A percentile compares a stretch with the other conserved stretches of the same genome.
phyloP scores from a whole-genome alignment of 2,329 filamentous ascomycete genomes.

The Trichoderma harzianum region DNA sequence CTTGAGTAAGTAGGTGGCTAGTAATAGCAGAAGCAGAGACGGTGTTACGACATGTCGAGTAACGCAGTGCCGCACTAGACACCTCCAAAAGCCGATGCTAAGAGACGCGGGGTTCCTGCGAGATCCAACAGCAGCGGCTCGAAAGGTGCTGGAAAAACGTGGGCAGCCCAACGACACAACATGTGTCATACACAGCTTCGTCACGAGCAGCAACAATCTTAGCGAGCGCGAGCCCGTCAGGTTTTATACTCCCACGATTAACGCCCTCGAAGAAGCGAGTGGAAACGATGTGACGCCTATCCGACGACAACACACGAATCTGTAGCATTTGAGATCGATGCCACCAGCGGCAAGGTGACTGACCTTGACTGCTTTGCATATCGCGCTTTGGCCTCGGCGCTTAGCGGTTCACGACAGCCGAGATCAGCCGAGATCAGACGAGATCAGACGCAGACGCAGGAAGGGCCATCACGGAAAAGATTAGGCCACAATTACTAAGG shows the following conservation, averaged over 20 bases:
- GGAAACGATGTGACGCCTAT: conserved; percentile 5
- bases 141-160: not conserved
- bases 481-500: conserved; percentile 16
- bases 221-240: not conserved
- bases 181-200: not conserved
- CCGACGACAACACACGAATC: not conserved
- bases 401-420: conserved; percentile 13
- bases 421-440: conserved; percentile 12
- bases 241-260: conserved; percentile 6
- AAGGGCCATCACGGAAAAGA: not conserved
- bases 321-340: not conserved
- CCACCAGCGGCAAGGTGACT: not conserved
- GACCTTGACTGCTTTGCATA: not conserved
- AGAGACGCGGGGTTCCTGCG: not conserved
- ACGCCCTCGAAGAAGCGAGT: not conserved
- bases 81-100: not conserved
- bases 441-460: conserved; percentile 12
- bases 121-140: not conserved
- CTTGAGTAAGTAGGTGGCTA: not conserved
- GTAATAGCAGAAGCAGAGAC: not conserved
- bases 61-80: not conserved
- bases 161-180: not conserved
- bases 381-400: not conserved
- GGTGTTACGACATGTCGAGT: not conserved
- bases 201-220: not conserved